These are phyloP conservation scores for Ophiostoma perfectum DNA, from an alignment of 2,329 filamentous ascomycete genomes.

Conservation along the genomic window DNA sequence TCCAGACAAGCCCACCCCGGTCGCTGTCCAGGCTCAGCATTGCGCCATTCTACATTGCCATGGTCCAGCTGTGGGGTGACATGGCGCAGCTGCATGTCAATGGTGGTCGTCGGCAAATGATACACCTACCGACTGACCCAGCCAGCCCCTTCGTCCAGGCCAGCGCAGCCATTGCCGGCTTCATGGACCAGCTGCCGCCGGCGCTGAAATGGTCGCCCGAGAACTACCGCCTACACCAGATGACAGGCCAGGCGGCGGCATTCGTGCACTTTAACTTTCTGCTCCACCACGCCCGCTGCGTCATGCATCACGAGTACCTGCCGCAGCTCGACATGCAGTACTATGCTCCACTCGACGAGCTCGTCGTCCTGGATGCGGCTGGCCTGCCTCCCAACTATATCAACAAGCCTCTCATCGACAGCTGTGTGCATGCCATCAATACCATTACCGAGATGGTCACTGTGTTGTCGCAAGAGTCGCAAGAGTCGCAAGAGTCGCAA, in stretches of 20 bases:
- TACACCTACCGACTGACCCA: neutral
- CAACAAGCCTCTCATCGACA: neutral
- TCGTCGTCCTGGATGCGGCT: neutral
- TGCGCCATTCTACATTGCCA: slow-evolving; percentile 11
- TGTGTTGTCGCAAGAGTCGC: neutral
- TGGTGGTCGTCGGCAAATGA: slow-evolving; percentile 7
- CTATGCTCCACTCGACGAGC: slow-evolving; percentile 10
- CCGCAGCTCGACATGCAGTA: slow-evolving; percentile 21
- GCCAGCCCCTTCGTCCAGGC: neutral
- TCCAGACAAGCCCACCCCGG: neutral
- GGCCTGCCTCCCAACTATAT: neutral
- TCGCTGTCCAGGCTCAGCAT: neutral
- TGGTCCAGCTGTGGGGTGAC: slow-evolving; percentile 17
- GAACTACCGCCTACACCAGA: neutral
- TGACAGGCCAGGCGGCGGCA: neutral
- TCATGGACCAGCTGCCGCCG: neutral
- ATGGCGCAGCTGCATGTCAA: slow-evolving; percentile 16
- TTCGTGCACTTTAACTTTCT: slow-evolving; percentile 19
- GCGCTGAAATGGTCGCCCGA: neutral
- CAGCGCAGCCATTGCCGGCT: neutral
- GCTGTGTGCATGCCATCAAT: neutral
- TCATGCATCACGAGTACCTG: slow-evolving; percentile 21
- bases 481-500: neutral
- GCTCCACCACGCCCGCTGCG: slow-evolving; percentile 16
- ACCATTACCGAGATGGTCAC: neutral